Evolutionary conservation across 1,139 yeast genomes (phyloP), one percentile per base, ranked within the genome.

Genomic region (Yamadazyma sp.): DNA sequence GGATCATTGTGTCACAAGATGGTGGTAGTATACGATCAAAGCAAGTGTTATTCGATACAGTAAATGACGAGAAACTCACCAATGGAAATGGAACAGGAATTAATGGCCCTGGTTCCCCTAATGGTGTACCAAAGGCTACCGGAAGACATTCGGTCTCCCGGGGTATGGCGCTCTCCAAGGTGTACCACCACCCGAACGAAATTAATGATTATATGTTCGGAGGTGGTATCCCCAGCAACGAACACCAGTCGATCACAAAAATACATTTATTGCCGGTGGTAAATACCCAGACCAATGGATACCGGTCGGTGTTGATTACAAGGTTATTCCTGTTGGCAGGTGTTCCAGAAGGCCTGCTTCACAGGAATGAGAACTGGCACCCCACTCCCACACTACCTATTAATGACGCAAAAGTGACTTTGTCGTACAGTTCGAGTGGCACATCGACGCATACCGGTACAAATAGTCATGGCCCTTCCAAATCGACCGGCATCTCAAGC

Each of bases 131-230:
- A 9, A 24, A 33, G 10, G 15, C 33, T 7, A 36, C 27, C n/a
- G 36, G 38, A 8, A 45, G 39, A 16, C 37, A 9, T 7, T 18
- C 11, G 12, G 10, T 28, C 11, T 14, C 49, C 24, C 46, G 54
- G 38, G 45, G 44, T 31, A 47, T 55, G 29, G 28, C 52, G 11
- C 41, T 56, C 3, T 54, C 63, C 27, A 65, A 64, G 37, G 42
- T 63, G 3, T 62, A 64, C 45, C 80, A 77, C 47, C 64, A 69
- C 26, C 48, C 59, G 9, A 60, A 62, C 40, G 82, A 77, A 44
- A 52, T 78, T 27, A 66, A 73, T 34, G 74, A 74, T 43, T 75
- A 68, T 48, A 74, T 77, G 76, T 78, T 77, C 55, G 83, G 83
- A 5, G 73, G 77, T 43, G 82, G 82, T 0, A 55, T 77, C 26